Evolutionary conservation across 1,284 basidiomycete species (phyloP).

Genomic region (Cryptococcus amylolentus): DNA sequence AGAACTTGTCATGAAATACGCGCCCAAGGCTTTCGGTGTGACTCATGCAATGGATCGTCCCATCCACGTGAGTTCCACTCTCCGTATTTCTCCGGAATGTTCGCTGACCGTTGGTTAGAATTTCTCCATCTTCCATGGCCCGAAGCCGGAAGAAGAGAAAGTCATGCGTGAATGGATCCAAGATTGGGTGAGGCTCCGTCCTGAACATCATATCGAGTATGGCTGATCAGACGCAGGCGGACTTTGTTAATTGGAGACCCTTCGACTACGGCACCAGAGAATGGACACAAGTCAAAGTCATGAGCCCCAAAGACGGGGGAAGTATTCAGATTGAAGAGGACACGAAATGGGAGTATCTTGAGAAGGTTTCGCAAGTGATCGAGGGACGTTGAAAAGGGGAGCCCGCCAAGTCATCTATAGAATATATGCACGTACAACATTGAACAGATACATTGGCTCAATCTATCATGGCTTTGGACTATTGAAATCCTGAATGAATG

Average conservation of each 20-base stretch:
- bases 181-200: slow-evolving; percentile 6
- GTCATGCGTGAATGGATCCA: slow-evolving; percentile 14
- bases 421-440: no score
- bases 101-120: not conserved
- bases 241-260: slow-evolving; percentile 1
- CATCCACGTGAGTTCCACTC: slow-evolving; percentile 3
- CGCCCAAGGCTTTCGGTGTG: slow-evolving; percentile 8
- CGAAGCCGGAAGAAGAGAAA: slow-evolving; percentile 3
- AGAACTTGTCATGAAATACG: slow-evolving; percentile 6
- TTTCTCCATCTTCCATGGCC: slow-evolving; percentile 12
- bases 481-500: no score
- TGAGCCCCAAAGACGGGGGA: slow-evolving; percentile 9
- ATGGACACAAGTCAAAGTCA: slow-evolving; percentile 14
- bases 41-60: slow-evolving; percentile 13
- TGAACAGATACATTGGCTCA: no score
- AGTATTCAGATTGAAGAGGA: slow-evolving; percentile 11
- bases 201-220: not conserved
- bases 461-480: no score
- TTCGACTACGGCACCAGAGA: slow-evolving; percentile 6
- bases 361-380: slow-evolving; percentile 9
- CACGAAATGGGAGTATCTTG: slow-evolving; percentile 11
- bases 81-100: not conserved
- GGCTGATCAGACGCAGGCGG: no score
- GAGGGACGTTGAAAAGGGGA: not conserved
- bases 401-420: no score